Conservation (phyloP, 257 asterid genomes). For the Solanum verrucosum region DNA sequence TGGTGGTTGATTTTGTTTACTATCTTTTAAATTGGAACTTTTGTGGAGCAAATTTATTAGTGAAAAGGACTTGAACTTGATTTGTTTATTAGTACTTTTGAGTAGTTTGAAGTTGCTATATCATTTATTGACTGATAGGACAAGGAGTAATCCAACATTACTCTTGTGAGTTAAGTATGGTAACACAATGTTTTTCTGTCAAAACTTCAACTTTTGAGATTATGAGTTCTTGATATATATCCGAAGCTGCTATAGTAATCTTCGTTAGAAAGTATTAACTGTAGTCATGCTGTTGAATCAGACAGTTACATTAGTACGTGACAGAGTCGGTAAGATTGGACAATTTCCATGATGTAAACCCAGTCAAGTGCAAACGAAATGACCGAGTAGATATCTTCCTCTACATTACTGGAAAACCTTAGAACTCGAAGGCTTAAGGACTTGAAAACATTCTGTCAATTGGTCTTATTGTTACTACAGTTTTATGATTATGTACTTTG, state of each 20-base stretch:
- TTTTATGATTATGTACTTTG: not conserved
- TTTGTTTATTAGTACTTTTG: not conserved
- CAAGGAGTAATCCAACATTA: not conserved
- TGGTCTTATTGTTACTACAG: not conserved
- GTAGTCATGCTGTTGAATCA: not conserved
- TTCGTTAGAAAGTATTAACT: not conserved
- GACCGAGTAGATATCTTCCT: not conserved
- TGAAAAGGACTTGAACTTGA: not conserved
- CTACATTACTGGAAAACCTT: not conserved
- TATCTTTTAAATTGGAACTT: not conserved
- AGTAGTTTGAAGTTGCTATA: not conserved
- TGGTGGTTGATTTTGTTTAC: not conserved
- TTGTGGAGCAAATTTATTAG: not conserved
- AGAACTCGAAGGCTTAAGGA: not conserved
- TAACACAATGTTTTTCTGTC: not conserved
- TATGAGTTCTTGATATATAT: not conserved
- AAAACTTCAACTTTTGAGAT: not conserved
- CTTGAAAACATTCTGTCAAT: not conserved
- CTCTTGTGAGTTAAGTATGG: not conserved
- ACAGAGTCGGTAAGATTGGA: not conserved
- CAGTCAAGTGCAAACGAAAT: not conserved
- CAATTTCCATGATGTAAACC: not conserved
- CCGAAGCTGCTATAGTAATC: not conserved
- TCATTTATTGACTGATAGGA: not conserved
- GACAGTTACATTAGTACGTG: not conserved